Conservation (phyloP, 2,329 filamentous ascomycete genomes). For the Drechslerella stenobrocha region DNA sequence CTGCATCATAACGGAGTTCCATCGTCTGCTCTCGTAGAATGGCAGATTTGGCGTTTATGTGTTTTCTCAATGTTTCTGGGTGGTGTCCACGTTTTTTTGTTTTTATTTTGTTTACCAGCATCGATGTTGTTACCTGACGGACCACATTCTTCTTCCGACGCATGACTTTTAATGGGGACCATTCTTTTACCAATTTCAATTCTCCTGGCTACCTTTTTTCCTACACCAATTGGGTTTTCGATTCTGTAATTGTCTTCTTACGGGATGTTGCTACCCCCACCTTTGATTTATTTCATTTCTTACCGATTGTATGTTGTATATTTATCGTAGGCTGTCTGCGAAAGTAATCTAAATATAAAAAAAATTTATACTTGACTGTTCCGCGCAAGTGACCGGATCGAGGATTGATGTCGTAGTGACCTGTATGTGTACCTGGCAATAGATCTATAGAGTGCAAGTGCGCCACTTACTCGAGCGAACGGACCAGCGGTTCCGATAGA, state of each 20-base stretch:
- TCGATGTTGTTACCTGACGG: background rate
- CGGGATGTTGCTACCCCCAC: conserved; percentile 17
- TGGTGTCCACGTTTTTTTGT: conserved; percentile 9
- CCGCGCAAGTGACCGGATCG: too few species aligned
- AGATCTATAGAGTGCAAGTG: too few species aligned
- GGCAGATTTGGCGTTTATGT: conserved; percentile 17
- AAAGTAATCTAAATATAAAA: conserved; percentile 6
- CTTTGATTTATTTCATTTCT: conserved; percentile 32
- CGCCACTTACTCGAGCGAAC: too few species aligned
- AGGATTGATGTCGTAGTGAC: too few species aligned
- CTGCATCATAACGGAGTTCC: conserved; percentile 39
- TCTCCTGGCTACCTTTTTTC: background rate
- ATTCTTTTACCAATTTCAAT: conserved; percentile 18
- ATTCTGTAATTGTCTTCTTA: conserved; percentile 49
- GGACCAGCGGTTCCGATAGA: too few species aligned
- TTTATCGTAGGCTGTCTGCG: conserved; percentile 4
- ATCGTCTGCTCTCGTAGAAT: conserved; percentile 19
- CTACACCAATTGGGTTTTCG: too few species aligned
- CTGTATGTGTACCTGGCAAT: too few species aligned
- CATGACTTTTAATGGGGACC: conserved; percentile 5
- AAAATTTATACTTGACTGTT: too few species aligned
- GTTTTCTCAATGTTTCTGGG: conserved; percentile 14
- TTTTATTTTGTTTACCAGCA: conserved; percentile 1
- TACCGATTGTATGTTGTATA: background rate
- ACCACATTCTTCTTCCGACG: background rate